Conservation (phyloP, 164 flowering plant genomes). For the Pachysandra terminalis region DNA sequence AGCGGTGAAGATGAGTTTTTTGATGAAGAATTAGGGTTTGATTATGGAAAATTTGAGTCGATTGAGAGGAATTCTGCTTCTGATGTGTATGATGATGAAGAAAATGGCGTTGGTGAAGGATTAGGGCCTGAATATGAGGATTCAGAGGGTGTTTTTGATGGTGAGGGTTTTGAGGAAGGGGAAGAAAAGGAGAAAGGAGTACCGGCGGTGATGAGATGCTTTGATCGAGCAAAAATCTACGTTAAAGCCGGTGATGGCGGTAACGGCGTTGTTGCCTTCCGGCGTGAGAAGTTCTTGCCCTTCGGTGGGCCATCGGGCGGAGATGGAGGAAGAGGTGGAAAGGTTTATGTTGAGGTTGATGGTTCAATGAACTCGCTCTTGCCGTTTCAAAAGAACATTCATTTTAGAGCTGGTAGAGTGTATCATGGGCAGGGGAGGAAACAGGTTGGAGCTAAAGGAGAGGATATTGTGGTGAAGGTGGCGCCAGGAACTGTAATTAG, state of each 20-base stretch:
- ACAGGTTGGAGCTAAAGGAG: slow-evolving; percentile 81
- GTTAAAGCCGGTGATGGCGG: slow-evolving; percentile 94
- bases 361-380: slow-evolving; percentile 85
- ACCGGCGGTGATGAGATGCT: slow-evolving; percentile 97
- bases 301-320: slow-evolving; percentile 97
- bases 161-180: slow-evolving; percentile 10
- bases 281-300: slow-evolving; percentile 91
- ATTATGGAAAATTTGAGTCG: slow-evolving; percentile 25
- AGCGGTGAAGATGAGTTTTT: slow-evolving; percentile 19
- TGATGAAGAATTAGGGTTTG: slow-evolving; percentile 22
- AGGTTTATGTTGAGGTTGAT: slow-evolving; percentile 85
- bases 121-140: slow-evolving; percentile 16
- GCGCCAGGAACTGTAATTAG: slow-evolving; percentile 92
- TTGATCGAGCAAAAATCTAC: slow-evolving; percentile 77
- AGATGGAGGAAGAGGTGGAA: slow-evolving; percentile 93
- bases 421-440: slow-evolving; percentile 76
- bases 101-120: slow-evolving; percentile 12
- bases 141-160: slow-evolving; percentile 8
- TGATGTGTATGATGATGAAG: slow-evolving; percentile 16
- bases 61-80: slow-evolving; percentile 27
- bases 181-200: slow-evolving; percentile 83
- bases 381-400: slow-evolving; percentile 74
- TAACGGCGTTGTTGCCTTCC: slow-evolving; percentile 91
- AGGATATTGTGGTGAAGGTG: slow-evolving; percentile 85
- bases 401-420: slow-evolving; percentile 92